Percentiles rank a stretch among this genome's conserved stretches.
Evolutionary conservation across 2,329 filamentous ascomycete species (phyloP).

Genomic region (Myriangium duriaei): DNA sequence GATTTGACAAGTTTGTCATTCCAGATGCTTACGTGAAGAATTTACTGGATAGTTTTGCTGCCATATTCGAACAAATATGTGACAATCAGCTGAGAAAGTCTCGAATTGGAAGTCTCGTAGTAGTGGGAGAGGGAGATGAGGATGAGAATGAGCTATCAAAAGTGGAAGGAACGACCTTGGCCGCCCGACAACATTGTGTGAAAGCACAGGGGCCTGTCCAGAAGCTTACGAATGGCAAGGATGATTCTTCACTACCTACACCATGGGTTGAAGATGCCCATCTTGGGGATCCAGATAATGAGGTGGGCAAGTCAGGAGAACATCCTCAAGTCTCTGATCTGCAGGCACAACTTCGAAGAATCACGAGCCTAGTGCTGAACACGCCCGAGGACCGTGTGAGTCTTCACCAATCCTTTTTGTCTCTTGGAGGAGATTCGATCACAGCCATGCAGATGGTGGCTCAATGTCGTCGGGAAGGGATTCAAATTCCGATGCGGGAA

Average conservation of each 20-base stretch:
- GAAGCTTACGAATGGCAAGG: too few relatives aligned
- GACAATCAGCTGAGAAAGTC: neutral
- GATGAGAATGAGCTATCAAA: too few relatives aligned
- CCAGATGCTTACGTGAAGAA: neutral
- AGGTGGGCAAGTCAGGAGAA: too few relatives aligned
- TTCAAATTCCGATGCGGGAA: neutral
- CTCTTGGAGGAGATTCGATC: slow-evolving; percentile 33
- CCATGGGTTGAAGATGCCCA: too few relatives aligned
- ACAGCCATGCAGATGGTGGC: slow-evolving; percentile 33
- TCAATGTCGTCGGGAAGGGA: neutral
- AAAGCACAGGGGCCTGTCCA: too few relatives aligned
- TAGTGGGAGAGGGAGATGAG: too few relatives aligned
- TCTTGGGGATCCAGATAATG: too few relatives aligned
- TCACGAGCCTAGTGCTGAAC: neutral
- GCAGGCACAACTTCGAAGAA: neutral
- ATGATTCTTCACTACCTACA: too few relatives aligned
- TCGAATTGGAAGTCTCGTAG: neutral
- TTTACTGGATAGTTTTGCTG: neutral
- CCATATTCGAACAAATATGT: neutral
- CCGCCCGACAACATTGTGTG: too few relatives aligned
- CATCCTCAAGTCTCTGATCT: neutral
- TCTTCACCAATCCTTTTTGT: slow-evolving; percentile 29
- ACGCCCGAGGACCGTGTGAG: neutral
- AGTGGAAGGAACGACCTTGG: too few relatives aligned
- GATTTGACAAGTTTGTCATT: slow-evolving; percentile 1